These are phyloP conservation scores for Pulveroboletus ravenelii DNA, from an alignment of 768 basidiomycete species.

Conservation along the genomic window DNA sequence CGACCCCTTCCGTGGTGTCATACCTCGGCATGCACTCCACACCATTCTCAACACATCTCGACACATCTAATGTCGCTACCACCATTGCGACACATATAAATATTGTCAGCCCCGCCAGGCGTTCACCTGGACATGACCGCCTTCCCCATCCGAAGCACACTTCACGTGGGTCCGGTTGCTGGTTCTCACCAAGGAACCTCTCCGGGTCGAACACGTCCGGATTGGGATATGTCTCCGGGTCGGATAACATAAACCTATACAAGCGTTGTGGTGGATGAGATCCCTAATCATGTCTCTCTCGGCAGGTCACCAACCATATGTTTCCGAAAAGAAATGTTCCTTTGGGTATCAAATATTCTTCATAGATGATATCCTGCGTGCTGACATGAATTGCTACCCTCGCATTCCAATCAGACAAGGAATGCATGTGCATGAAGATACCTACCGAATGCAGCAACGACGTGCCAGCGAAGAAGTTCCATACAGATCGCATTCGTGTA, in stretches of 20 bases:
- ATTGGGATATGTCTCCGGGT: constrained; percentile 7
- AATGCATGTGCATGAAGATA: background rate
- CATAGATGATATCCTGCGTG: background rate
- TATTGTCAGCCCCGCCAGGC: constrained; percentile 3
- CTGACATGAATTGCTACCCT: background rate
- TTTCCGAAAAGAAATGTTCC: constrained; percentile 7
- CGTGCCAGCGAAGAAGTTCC: constrained; percentile 10
- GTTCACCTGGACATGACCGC: constrained; percentile 7
- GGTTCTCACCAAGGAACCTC: constrained; percentile 8
- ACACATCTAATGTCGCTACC: constrained; percentile 11
- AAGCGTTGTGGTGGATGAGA: background rate
- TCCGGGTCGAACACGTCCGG: constrained; percentile 13
- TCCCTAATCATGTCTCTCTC: too few relatives aligned
- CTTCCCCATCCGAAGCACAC: constrained; percentile 18
- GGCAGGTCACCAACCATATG: constrained; percentile 4
- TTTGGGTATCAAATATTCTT: constrained; percentile 22
- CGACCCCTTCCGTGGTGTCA: background rate
- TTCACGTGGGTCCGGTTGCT: constrained; percentile 7
- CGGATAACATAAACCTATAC: constrained; percentile 8
- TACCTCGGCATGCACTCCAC: constrained; percentile 1
- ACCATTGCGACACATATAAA: constrained; percentile 4
- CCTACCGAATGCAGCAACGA: background rate
- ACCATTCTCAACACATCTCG: background rate
- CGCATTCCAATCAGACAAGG: background rate
- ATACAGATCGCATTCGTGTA: constrained; percentile 16